phyloP scores from a whole-genome alignment of 2,329 filamentous ascomycete genomes.

The Onygena corvina region DNA sequence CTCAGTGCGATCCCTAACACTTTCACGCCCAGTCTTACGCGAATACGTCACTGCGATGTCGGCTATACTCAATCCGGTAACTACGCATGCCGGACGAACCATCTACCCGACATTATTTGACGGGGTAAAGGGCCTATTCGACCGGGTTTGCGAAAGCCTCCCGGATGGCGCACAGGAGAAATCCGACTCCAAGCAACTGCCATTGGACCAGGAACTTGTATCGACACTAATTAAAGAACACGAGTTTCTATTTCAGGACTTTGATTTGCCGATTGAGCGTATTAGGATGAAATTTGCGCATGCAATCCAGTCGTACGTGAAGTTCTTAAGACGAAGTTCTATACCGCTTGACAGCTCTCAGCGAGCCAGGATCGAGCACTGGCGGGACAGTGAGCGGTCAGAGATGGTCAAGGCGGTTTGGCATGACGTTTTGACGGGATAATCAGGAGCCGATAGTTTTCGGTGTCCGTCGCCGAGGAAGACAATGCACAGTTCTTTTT shows the following conservation, averaged over 20 bases:
- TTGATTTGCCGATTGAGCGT: constrained; percentile 27
- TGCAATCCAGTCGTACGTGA: constrained; percentile 25
- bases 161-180: constrained; percentile 6
- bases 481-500: too few species aligned
- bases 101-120: constrained; percentile 28
- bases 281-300: constrained; percentile 30
- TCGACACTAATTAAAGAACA: constrained; percentile 22
- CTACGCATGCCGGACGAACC: constrained; percentile 25
- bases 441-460: too few species aligned
- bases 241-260: constrained; percentile 24
- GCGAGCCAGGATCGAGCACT: constrained; percentile 20
- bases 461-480: too few species aligned
- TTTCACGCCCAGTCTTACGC: constrained; percentile 21
- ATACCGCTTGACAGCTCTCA: constrained; percentile 18
- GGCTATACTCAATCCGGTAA: constrained; percentile 22
- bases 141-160: constrained; percentile 21
- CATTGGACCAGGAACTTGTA: constrained; percentile 16
- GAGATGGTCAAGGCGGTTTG: constrained; percentile 19
- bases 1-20: constrained; percentile 16
- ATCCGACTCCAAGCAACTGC: constrained; percentile 1
- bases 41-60: constrained; percentile 23
- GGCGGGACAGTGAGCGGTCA: constrained; percentile 32
- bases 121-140: constrained; percentile 26
- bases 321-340: constrained; percentile 19
- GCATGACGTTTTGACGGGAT: neutral